Evolutionary conservation across 2,329 filamentous ascomycete species (phyloP).

Genomic region (Chlorencoelia australis): DNA sequence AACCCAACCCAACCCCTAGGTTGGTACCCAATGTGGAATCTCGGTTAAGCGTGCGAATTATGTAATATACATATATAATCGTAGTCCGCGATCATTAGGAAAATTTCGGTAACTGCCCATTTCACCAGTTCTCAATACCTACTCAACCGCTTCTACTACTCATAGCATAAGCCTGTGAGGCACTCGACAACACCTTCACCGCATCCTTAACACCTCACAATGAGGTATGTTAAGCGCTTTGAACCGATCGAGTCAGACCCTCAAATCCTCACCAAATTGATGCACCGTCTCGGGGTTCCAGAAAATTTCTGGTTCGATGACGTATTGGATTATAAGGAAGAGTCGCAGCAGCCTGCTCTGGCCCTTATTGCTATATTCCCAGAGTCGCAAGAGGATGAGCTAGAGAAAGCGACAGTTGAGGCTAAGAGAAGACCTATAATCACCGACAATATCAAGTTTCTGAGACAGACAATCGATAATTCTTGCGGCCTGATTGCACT

Average conservation of each 20-base stretch:
- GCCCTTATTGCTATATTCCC: constrained; percentile 6
- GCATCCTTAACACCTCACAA: neutral
- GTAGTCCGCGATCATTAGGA: no score
- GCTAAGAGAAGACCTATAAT: constrained; percentile 3
- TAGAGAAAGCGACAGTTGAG: constrained; percentile 3
- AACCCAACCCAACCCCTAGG: no score
- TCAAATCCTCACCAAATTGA: constrained; percentile 3
- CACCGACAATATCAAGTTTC: constrained; percentile 4
- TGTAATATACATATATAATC: no score
- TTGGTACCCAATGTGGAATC: no score
- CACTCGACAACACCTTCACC: neutral
- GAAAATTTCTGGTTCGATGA: constrained; percentile 3
- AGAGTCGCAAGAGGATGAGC: constrained; percentile 5
- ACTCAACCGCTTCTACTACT: neutral
- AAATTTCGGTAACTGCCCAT: neutral
- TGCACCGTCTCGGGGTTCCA: constrained; percentile 2
- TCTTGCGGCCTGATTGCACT: constrained; percentile 4
- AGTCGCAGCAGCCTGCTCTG: constrained; percentile 3
- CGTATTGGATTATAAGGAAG: constrained; percentile 6
- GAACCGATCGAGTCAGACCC: constrained; percentile 5
- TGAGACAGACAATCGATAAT: constrained; percentile 6
- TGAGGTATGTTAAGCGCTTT: constrained; percentile 2
- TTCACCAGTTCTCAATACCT: neutral
- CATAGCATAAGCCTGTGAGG: neutral
- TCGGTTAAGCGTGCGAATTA: no score